Conservation (phyloP, 306 rosid species). For the Vachellia collinsii region DNA sequence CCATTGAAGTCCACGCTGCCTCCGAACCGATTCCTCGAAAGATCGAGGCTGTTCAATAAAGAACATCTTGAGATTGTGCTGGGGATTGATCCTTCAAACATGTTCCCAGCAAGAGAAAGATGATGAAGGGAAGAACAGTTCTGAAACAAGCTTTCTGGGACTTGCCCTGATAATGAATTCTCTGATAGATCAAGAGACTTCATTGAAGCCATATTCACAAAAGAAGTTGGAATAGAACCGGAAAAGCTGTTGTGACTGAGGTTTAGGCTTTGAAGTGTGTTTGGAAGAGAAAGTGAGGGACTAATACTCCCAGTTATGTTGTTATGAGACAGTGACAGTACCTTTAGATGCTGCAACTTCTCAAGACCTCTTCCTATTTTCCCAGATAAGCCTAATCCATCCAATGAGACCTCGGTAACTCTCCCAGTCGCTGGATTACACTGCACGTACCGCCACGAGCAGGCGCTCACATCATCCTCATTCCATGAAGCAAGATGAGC, state of each 20-base stretch:
- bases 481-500: constrained; percentile 76
- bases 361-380: constrained; percentile 80
- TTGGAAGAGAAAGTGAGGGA: constrained; percentile 62
- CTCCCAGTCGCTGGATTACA: constrained; percentile 62
- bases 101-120: constrained; percentile 64
- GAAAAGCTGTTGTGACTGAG: constrained; percentile 71
- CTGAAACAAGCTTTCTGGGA: constrained; percentile 55
- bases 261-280: constrained; percentile 53
- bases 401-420: constrained; percentile 63
- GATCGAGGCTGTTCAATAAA: constrained; percentile 60
- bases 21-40: constrained; percentile 63
- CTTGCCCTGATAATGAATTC: constrained; percentile 64
- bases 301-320: constrained; percentile 55
- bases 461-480: constrained; percentile 76
- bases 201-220: constrained; percentile 57
- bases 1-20: constrained; percentile 61
- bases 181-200: constrained; percentile 73
- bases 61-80: constrained; percentile 57
- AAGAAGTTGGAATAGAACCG: constrained; percentile 55
- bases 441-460: constrained; percentile 66
- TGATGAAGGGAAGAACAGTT: constrained; percentile 54
- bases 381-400: constrained; percentile 65
- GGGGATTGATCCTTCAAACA: constrained; percentile 72
- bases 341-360: constrained; percentile 64
- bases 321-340: constrained; percentile 71